Base-by-base conservation (phyloP, 2,329 filamentous ascomycete species). In the Trichophyton schoenleinii region DNA sequence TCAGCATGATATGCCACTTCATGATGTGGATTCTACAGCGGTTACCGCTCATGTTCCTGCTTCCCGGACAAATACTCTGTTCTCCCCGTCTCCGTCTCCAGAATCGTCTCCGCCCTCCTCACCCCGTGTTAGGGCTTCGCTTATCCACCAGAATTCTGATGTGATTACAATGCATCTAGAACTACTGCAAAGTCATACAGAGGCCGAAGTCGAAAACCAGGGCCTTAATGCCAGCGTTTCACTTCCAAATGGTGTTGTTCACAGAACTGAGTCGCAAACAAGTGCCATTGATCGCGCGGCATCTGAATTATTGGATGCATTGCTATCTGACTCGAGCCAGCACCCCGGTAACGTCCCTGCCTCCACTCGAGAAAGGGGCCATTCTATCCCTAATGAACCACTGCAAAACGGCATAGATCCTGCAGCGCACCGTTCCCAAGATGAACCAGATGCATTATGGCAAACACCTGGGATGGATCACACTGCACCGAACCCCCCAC, bases 161-260 rank as follows among this genome's bases (percentile, higher is more conserved):
- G 68, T 75, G 1, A 75, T 76, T 55, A 77, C 75, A 3, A 76
- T 77, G 74, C 74, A 77, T 58, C 64, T 77, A 44, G 74, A 76
- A 58, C 65, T 77, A 7, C 61, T 75, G 53, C 63, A 64, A 58
- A 70, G 70, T 7, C 72, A 70, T 59, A 48, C 58, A 31, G 44
- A 34, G 3, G 22, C 36, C 1, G 42, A 59, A 5, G 41, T 13
- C 13, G 41, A 59, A 2, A 36, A 53, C 44, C 57, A 53, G 8
- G 49, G 13, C 36, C 9, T 36, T 20, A 41, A 31, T 18, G 46
- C 34, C 38, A 28, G 25, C 13, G 58, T 34, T 3, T 62, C 41
- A 48, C 63, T 57, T 49, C 61, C 63, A 2, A 63, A 53, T 63
- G 67, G 60, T 44, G 58, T 41, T 49, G 61, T 55, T 6, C 63